Evolutionary conservation across 257 asterid species (phyloP).

Genomic region (Euphrasia confusa): DNA sequence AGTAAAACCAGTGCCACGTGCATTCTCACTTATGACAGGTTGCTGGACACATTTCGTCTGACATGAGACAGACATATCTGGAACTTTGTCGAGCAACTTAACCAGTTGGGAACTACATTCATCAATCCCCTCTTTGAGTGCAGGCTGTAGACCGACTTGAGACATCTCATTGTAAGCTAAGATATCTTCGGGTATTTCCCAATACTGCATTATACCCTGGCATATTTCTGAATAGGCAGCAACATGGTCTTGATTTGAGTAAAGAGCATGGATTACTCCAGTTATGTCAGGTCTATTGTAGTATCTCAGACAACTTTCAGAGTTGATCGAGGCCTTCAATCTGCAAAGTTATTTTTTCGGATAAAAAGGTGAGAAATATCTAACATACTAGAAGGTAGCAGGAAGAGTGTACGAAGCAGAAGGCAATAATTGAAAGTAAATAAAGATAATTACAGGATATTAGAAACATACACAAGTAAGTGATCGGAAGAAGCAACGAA

Average conservation of each 20-base stretch:
- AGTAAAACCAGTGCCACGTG: constrained; percentile 23
- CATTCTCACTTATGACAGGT: constrained; percentile 20
- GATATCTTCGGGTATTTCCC: constrained; percentile 44
- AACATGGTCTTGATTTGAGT: constrained; percentile 36
- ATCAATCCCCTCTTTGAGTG: constrained; percentile 27
- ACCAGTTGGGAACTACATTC: constrained; percentile 24
- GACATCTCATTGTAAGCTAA: constrained; percentile 29
- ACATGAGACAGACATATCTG: constrained; percentile 24
- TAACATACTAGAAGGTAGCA: constrained; percentile 19
- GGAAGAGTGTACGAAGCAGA: constrained; percentile 20
- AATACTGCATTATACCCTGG: constrained; percentile 56
- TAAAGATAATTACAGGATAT: constrained; percentile 18
- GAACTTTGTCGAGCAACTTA: constrained; percentile 27
- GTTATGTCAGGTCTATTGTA: constrained; percentile 54
- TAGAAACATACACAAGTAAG: constrained; percentile 73
- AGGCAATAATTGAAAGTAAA: constrained; percentile 8
- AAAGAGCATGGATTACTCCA: constrained; percentile 46
- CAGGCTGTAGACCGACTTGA: constrained; percentile 31
- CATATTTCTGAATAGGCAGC: constrained; percentile 56
- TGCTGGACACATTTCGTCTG: constrained; percentile 16
- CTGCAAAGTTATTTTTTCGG: constrained; percentile 37
- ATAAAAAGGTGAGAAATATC: constrained; percentile 19
- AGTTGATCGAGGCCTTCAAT: constrained; percentile 38
- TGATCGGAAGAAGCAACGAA: constrained; percentile 70
- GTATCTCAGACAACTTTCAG: constrained; percentile 45